Evolutionary conservation across 23 red algal genomes (phyloP), one percentile per base, ranked within the genome.

Genomic region (Gracilariopsis chorda): DNA sequence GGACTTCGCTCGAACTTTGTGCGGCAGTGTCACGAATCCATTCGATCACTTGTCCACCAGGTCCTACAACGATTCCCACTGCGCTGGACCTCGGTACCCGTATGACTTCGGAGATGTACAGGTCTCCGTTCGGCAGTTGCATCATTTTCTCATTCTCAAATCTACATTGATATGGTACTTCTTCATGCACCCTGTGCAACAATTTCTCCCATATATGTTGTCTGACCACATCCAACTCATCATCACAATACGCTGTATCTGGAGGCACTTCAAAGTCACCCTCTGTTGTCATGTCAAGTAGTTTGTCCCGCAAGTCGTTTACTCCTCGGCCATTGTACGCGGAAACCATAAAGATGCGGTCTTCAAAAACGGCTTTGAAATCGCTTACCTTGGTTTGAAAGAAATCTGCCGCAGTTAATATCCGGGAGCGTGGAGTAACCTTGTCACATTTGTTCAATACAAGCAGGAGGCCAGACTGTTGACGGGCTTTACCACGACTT

Each of bases 171-270:
- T 96, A 96, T 17, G 94, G 94, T 8, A 96, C 21, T 78, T 96
- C 94, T 47, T 92, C 68, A 76, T 96, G 94, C 24, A 91, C 64
- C 17, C 87, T 41, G 60, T 96, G 94, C 47, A 96, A 72, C 29
- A 96, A 64, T 32, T 90, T 91, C 64, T 96, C 86, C 83, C 94
- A 88, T 10, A 96, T 33, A 35, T 87, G 83, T 56, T 96, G 71
- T 64, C 82, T 76, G 17, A 96, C 63, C 19, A 88, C 59, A 16
- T 87, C 80, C 17, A 85, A 57, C 24, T 92, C 85, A 11, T 86
- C 52, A 23, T 84, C 74, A 63, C 64, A 77, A 83, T 82, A 33
- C 49, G 78, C 60, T 13, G 62, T 86, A 42, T 76, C 65, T 32
- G 63, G 64, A 30, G 86, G 32, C 33, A 87, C 89, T 56, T 76